Evolutionary conservation across 768 basidiomycete species (phyloP), one percentile per base, ranked within the genome.

Genomic region (Lactifluus echinatus): DNA sequence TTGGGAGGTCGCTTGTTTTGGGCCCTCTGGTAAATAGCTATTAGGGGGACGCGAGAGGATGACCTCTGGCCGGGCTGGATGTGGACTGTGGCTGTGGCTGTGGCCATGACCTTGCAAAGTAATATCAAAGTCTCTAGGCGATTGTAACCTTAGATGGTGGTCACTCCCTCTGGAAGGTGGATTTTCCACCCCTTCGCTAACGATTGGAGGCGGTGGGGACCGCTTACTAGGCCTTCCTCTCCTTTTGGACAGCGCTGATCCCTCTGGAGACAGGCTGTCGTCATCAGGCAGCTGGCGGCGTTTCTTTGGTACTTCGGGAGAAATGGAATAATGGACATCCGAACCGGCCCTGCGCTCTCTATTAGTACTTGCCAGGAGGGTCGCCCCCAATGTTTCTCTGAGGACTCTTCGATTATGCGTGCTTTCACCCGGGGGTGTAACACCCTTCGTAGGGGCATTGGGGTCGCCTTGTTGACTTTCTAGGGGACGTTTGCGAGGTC

Each of bases 251-350:
- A 29, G 28, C n/a, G 36, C 6, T 17, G 24, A 29, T 24, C 8
- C 44, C 28, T 52, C 50, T 31, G 42, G 39, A n/a, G 44, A 61
- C 34, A 26, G 39, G 17, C 28, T 23, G 5, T 29, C 40, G 15
- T 57, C 57, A 58, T 75, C 75, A 15, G 65, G 60, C 8, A 64
- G 68, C 23, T 71, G 70, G n/a, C 71, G 71, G 33, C 73, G 72
- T 63, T 73, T 74, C 64, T 66, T 71, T 7, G 69, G 69, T 14
- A 56, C 54, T 45, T 50, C 14, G 4, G 56, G 33, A 12, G 59
- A 53, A 19, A 53, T 50, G 17, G 61, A 62, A 8, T 43, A 49
- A 6, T 3, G 7, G 31, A 39, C 45, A 26, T 37, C 24, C 15
- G 40, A 28, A 42, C 14, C 37, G 5, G 15, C 17, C 24, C 19